Percentiles rank a stretch among this genome's conserved stretches.
Evolutionary conservation across 1,284 basidiomycete genomes (phyloP).

Genomic region (Pseudozyma hubeiensis): DNA sequence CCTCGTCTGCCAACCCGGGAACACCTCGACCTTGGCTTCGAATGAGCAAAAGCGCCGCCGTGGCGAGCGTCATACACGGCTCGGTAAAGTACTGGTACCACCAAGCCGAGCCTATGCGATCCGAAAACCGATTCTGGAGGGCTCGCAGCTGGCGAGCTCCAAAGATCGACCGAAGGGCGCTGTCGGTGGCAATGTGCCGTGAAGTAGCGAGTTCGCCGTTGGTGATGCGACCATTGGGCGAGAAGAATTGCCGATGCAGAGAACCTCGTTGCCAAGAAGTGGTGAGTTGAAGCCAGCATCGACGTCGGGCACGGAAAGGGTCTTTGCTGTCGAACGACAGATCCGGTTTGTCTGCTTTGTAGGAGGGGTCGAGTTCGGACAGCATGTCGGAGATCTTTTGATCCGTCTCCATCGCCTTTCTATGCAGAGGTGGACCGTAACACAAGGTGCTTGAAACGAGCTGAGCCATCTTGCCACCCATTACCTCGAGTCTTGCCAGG

Average conservation of each 20-base stretch:
- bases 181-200: conserved; percentile 45
- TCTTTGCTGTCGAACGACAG: conserved; percentile 32
- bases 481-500: conserved; percentile 32
- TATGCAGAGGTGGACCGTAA: conserved; percentile 40
- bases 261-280: conserved; percentile 42
- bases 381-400: conserved; percentile 23
- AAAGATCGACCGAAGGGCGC: conserved; percentile 32
- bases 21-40: conserved; percentile 45
- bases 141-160: conserved; percentile 30
- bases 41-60: conserved; percentile 39
- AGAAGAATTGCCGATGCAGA: conserved; percentile 46
- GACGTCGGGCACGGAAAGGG: conserved; percentile 39
- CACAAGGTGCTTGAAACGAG: conserved; percentile 43
- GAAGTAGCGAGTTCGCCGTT: conserved; percentile 44
- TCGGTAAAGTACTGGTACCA: conserved; percentile 52
- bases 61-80: conserved; percentile 52
- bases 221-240: conserved; percentile 49
- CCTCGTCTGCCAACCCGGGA: conserved; percentile 24
- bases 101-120: conserved; percentile 41
- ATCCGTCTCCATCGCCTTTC: conserved; percentile 50
- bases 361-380: conserved; percentile 23
- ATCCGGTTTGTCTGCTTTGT: conserved; percentile 32
- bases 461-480: conserved; percentile 39
- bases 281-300: conserved; percentile 43
- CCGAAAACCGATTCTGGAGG: conserved; percentile 41